A percentile compares a stretch with the other conserved stretches of the same genome.
These are phyloP conservation scores for Aethionema arabicum DNA, from an alignment of 345 rosid genomes.

Conservation along the genomic window DNA sequence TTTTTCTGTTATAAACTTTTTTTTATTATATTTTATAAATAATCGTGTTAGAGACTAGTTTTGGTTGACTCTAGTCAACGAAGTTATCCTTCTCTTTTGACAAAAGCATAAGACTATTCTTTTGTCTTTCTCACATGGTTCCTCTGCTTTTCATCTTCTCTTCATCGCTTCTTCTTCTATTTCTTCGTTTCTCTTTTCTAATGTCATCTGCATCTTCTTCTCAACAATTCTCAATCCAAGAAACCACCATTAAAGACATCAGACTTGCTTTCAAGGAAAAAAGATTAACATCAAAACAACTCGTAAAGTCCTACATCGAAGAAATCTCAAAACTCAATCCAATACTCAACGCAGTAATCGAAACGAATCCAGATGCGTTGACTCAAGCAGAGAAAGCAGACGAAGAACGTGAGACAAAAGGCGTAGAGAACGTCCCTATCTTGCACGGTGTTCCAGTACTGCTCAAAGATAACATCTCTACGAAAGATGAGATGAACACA, in stretches of 20 bases:
- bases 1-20: too few relatives aligned
- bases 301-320: conserved; percentile 51
- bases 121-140: too few relatives aligned
- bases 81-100: too few relatives aligned
- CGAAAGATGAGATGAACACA: conserved; percentile 65
- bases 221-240: conserved; percentile 39
- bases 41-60: too few relatives aligned
- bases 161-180: background rate
- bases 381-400: conserved; percentile 60
- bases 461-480: conserved; percentile 65
- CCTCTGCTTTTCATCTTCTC: background rate
- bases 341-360: conserved; percentile 53
- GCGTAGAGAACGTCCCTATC: conserved; percentile 2
- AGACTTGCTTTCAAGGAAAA: conserved; percentile 50
- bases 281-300: conserved; percentile 56
- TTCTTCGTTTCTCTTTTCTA: background rate
- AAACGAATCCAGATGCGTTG: conserved; percentile 70
- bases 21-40: too few relatives aligned
- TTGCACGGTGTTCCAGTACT: conserved; percentile 70
- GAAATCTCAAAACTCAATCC: conserved; percentile 50
- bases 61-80: too few relatives aligned
- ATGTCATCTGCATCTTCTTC: background rate
- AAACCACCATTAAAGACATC: conserved; percentile 46
- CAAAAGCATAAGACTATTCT: too few relatives aligned
- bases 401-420: conserved; percentile 40